Evolutionary conservation across 176 grass and related monocot genomes (phyloP).

Genomic region (Hordeum vulgare): MorexV3_pseudomolecules_assembly NC_058523.1:356870423-356870922

Average conservation of each 20-base stretch:
- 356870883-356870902: slow-evolving; percentile 39
- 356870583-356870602: neutral
- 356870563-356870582: neutral
- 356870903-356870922: slow-evolving; percentile 39
- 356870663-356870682: neutral
- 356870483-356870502: neutral
- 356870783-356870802: slow-evolving; percentile 37
- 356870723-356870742: slow-evolving; percentile 11
- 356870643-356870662: neutral
- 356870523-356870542: neutral
- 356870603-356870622: neutral
- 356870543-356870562: neutral
- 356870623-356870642: neutral
- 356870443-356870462: neutral
- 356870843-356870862: slow-evolving; percentile 32
- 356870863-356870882: slow-evolving; percentile 34
- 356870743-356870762: slow-evolving; percentile 43
- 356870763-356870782: slow-evolving; percentile 22
- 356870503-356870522: neutral
- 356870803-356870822: slow-evolving; percentile 25
- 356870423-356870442: neutral
- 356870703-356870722: slow-evolving; percentile 13
- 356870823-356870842: slow-evolving; percentile 48
- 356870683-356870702: neutral
- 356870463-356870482: neutral